A percentile compares a stretch with the other conserved stretches of the same genome.
Conservation (phyloP, 805 yeast genomes). For the Pichia thaimueangensis region DNA sequence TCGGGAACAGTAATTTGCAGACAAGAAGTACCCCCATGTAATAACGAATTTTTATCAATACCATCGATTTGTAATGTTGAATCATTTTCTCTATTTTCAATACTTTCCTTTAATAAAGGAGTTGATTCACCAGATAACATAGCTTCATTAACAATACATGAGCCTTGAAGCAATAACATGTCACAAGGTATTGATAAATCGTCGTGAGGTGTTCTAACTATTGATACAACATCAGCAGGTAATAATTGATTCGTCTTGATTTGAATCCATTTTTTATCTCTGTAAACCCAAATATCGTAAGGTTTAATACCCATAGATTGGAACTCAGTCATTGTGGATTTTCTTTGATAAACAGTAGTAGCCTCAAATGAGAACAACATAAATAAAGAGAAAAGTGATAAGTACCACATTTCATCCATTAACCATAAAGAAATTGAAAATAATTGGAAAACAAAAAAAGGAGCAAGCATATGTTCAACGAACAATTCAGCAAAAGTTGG, state of each 20-base stretch:
- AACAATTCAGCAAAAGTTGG: conserved; percentile 88
- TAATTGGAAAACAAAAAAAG: conserved; percentile 93
- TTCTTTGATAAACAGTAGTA: conserved; percentile 92
- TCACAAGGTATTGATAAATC: conserved; percentile 95
- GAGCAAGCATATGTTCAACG: conserved; percentile 97
- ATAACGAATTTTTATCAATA: conserved; percentile 76
- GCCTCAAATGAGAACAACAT: conserved; percentile 92
- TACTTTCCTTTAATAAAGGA: conserved; percentile 88
- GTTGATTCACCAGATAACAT: conserved; percentile 99
- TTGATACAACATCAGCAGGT: conserved; percentile 88
- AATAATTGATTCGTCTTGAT: conserved; percentile 67
- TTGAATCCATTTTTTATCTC: conserved; percentile 65
- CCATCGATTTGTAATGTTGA: conserved; percentile 72
- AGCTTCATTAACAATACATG: conserved; percentile 96
- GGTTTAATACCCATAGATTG: conserved; percentile 97
- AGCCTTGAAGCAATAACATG: conserved; percentile 74
- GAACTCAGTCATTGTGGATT: conserved; percentile 89
- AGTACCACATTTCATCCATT: conserved; percentile 96
- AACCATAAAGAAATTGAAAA: conserved; percentile 95
- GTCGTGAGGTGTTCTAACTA: conserved; percentile 75
- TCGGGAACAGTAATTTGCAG: conserved; percentile 80
- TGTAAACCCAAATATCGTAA: conserved; percentile 63
- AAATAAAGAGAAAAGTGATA: conserved; percentile 81
- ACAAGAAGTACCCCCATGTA: conserved; percentile 96
- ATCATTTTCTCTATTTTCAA: conserved; percentile 68